These are phyloP conservation scores for Scedosporium aurantiacum DNA, from an alignment of 2,329 filamentous ascomycete genomes.

Conservation along the genomic window DNA sequence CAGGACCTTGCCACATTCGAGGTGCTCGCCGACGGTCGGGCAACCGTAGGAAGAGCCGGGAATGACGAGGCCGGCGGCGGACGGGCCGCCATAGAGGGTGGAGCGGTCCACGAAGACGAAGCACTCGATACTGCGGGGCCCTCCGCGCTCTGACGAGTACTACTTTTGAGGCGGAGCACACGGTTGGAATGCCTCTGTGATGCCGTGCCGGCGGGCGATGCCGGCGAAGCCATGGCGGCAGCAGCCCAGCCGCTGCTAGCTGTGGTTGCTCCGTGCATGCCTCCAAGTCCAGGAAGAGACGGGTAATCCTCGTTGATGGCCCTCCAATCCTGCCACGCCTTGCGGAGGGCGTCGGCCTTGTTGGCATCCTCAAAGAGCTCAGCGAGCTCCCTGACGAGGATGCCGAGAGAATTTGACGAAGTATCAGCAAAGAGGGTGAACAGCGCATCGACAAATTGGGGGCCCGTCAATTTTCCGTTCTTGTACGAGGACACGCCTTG, in stretches of 20 bases:
- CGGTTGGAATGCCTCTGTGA: slow-evolving; percentile 40
- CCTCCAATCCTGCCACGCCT: slow-evolving; percentile 90
- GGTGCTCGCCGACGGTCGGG: neutral
- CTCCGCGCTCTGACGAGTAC: slow-evolving; percentile 30
- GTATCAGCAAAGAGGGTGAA: slow-evolving; percentile 75
- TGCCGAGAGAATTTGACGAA: slow-evolving; percentile 70
- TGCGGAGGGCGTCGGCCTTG: slow-evolving; percentile 63
- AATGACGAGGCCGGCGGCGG: slow-evolving; percentile 25
- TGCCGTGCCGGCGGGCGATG: slow-evolving; percentile 24
- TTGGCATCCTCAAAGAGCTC: slow-evolving; percentile 79
- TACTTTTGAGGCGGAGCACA: slow-evolving; percentile 49
- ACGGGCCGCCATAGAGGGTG: slow-evolving; percentile 10
- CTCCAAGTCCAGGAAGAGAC: slow-evolving; percentile 64
- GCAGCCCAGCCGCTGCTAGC: slow-evolving; percentile 47
- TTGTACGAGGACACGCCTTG: slow-evolving; percentile 69
- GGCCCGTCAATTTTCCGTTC: slow-evolving; percentile 55
- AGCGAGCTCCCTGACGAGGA: slow-evolving; percentile 79
- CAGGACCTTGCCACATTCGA: slow-evolving; percentile 12
- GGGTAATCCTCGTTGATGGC: slow-evolving; percentile 95
- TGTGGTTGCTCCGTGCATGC: slow-evolving; percentile 51
- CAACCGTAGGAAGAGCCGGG: slow-evolving; percentile 28
- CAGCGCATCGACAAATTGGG: slow-evolving; percentile 74
- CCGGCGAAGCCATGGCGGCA: slow-evolving; percentile 48
- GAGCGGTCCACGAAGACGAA: slow-evolving; percentile 16
- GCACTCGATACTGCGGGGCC: slow-evolving; percentile 10